A percentile compares a stretch with the other conserved stretches of the same genome.
Evolutionary conservation across 1,284 basidiomycete species (phyloP).

Genomic region (Sutorius eximius): DNA sequence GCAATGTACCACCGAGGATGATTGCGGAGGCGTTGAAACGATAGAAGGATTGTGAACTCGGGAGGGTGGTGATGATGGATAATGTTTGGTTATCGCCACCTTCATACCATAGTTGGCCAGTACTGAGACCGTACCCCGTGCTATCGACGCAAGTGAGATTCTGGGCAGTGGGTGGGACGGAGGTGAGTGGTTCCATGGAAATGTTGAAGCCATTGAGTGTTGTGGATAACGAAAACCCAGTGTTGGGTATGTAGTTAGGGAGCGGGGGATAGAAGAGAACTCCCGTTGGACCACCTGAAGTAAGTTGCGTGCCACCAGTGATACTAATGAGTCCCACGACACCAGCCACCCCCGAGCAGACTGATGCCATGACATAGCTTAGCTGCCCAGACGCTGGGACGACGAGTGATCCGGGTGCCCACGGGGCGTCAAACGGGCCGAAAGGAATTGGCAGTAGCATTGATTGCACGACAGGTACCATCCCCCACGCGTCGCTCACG

Average conservation of each 20-base stretch:
- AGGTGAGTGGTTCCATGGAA: not conserved
- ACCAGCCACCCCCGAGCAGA: not conserved
- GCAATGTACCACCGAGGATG: not conserved
- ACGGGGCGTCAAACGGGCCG: not conserved
- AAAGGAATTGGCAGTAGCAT: not conserved
- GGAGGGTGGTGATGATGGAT: not conserved
- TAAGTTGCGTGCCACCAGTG: not conserved
- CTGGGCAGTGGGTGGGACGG: not conserved
- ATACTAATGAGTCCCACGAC: not conserved
- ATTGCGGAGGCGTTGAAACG: not conserved
- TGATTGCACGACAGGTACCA: not conserved
- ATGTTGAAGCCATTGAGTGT: slow-evolving; percentile 5
- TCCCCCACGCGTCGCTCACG: not conserved
- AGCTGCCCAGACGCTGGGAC: not conserved
- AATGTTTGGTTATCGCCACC: not conserved
- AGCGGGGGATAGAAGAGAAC: not conserved
- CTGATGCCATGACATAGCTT: not conserved
- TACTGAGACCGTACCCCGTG: not conserved
- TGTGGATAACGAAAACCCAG: not conserved
- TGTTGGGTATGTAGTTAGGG: not conserved
- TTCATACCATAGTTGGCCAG: not conserved
- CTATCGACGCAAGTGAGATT: not conserved
- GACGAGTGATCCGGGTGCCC: not conserved
- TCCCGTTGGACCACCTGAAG: not conserved
- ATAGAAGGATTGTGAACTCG: not conserved